Evolutionary conservation across 768 basidiomycete genomes (phyloP).

Genomic region (Phylloporus sp.): DNA sequence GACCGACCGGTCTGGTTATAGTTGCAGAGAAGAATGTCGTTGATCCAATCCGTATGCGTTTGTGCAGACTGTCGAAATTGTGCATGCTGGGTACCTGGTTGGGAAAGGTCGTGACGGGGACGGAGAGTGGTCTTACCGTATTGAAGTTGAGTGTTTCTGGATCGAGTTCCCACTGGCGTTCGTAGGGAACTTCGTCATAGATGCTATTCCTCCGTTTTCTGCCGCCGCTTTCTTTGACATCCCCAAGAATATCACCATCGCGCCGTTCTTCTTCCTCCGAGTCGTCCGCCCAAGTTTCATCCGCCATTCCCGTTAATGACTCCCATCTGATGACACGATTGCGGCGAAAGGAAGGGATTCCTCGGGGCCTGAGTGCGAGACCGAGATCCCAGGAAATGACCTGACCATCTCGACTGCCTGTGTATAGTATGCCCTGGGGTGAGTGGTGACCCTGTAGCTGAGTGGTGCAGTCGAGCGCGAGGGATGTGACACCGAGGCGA

Average conservation of each 20-base stretch:
- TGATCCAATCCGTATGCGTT: constrained; percentile 93
- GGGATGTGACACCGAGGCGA: constrained; percentile 77
- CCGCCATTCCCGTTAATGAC: constrained; percentile 79
- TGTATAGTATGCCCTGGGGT: constrained; percentile 87
- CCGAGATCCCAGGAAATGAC: constrained; percentile 86
- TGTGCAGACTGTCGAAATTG: constrained; percentile 87
- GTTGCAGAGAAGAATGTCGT: constrained; percentile 90
- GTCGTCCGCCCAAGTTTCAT: constrained; percentile 64
- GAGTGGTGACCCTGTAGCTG: constrained; percentile 56
- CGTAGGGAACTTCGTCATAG: constrained; percentile 47
- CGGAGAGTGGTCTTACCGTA: constrained; percentile 38
- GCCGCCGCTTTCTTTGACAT: constrained; percentile 47
- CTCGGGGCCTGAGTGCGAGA: constrained; percentile 51
- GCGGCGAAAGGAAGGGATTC: constrained; percentile 26
- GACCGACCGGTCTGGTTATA: constrained; percentile 78
- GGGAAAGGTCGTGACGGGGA: constrained; percentile 1
- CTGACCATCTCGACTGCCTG: constrained; percentile 85
- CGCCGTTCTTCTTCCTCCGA: constrained; percentile 61
- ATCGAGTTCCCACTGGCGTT: constrained; percentile 81
- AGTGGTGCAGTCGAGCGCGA: constrained; percentile 87
- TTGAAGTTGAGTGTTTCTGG: constrained; percentile 43
- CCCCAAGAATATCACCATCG: constrained; percentile 76
- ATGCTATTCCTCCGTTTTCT: constrained; percentile 31
- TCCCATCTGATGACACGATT: constrained; percentile 58
- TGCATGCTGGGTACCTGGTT: constrained; percentile 38